Evolutionary conservation across 2,329 filamentous ascomycete species (phyloP), one percentile per base, ranked within the genome.

Genomic region (Colletotrichum musicola): DNA sequence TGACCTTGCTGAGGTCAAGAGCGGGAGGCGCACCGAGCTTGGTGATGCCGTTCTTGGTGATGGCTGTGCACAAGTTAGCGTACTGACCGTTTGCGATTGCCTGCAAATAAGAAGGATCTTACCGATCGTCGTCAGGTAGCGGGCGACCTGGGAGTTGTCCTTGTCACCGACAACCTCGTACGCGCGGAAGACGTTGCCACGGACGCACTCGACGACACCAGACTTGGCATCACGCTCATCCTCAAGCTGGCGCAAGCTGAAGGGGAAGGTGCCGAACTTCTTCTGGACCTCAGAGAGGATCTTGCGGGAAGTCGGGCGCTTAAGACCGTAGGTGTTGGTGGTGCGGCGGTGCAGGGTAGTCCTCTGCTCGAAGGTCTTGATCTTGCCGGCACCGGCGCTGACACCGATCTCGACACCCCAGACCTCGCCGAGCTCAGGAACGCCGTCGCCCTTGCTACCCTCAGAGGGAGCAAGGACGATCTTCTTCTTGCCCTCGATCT

Each of bases 361-460:
- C 72, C 96, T 90, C 82, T 97, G 92, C 77, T 94, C 90, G 70
- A 97, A 86, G 74, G 86, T 91, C 91, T 98, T 99, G 82, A 97
- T 92, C 87, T 99, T 99, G 79, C 96, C 96, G 71, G 90, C 91
- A 72, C 95, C 95, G 75, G 96, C 85, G 82, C 93, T 96, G 78
- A 99, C 89, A 74, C 95, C 95, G 79, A 98, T 90, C 87, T 99
- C 96, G 63, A 99, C 93, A 81, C 96, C 96, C 96, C 96, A 99
- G 70, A 97, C 95, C 80, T 99, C 96, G 73, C 93, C 92, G 65
- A 97, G 84, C 77, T 97, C 95, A 66, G 96, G 93, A 66, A 90
- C 82, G 77, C 96, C 96, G 71, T 99, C 96, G 65, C 95, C 95
- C 85, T 94, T 97, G 78, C 92, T 90, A 73, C 93, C 93, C 76